Evolutionary conservation across 495 filamentous ascomycete genomes (phyloP).

Genomic region (Daldinia concentrica): DNA sequence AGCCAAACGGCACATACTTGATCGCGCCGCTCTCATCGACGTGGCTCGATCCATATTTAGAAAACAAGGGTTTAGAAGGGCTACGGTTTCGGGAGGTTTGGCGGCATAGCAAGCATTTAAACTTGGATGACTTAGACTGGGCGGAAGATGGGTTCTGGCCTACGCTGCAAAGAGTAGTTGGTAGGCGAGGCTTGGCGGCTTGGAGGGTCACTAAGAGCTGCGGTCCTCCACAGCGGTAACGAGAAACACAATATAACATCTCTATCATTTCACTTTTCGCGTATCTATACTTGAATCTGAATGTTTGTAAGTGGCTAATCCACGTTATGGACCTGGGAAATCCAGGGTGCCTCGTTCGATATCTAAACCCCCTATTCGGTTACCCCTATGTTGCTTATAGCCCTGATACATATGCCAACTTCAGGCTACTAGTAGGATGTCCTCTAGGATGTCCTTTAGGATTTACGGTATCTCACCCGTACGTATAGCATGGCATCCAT

Average conservation of each 20-base stretch:
- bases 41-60: conserved; percentile 71
- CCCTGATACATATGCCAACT: too few relatives aligned
- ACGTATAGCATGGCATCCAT: too few relatives aligned
- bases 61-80: conserved; percentile 57
- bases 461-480: too few relatives aligned
- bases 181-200: conserved; percentile 78
- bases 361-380: too few relatives aligned
- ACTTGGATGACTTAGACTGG: conserved; percentile 93
- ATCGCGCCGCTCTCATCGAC: conserved; percentile 76
- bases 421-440: too few relatives aligned
- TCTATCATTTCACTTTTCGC: not conserved
- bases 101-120: conserved; percentile 78
- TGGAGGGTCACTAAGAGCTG: conserved; percentile 77
- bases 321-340: too few relatives aligned
- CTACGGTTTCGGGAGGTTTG: conserved; percentile 73
- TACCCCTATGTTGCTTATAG: too few relatives aligned
- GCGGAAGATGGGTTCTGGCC: conserved; percentile 79
- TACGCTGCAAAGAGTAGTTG: conserved; percentile 79
- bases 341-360: too few relatives aligned
- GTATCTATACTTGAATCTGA: not conserved
- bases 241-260: conserved; percentile 23
- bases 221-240: conserved; percentile 23
- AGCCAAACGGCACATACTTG: conserved; percentile 66
- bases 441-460: too few relatives aligned
- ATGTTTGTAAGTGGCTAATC: not conserved